Evolutionary conservation across 352 stramenopile species (phyloP).

Genomic region (Globisporangium cystogenes): DNA sequence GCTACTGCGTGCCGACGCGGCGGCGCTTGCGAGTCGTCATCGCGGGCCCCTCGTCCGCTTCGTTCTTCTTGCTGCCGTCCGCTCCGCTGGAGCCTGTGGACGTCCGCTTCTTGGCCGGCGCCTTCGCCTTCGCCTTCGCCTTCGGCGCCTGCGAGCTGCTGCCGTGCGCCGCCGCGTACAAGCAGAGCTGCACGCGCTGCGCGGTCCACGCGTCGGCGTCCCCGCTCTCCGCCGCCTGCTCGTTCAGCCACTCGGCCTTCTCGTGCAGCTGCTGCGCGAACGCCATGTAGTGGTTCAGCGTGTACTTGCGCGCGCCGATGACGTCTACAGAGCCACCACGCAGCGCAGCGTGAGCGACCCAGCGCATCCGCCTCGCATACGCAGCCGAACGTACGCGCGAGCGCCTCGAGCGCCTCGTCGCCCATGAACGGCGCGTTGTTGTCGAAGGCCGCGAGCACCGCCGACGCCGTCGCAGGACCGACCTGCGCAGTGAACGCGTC

Average conservation of each 20-base stretch:
- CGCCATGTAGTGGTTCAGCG: slow-evolving; percentile 60
- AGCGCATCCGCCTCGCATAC: neutral
- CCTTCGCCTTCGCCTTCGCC: slow-evolving; percentile 2
- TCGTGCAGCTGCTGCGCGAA: slow-evolving; percentile 43
- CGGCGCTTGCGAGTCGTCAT: slow-evolving; percentile 11
- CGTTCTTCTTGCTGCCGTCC: slow-evolving; percentile 6
- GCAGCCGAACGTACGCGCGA: slow-evolving; percentile 30
- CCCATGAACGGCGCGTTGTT: slow-evolving; percentile 67
- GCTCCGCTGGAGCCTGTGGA: neutral
- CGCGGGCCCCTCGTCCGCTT: neutral
- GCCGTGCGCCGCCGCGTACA: slow-evolving; percentile 38
- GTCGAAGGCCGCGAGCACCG: slow-evolving; percentile 68
- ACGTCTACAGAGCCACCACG: slow-evolving; percentile 25
- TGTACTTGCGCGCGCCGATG: slow-evolving; percentile 79
- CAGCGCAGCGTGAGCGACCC: neutral
- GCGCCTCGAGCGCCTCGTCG: slow-evolving; percentile 70
- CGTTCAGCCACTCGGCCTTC: slow-evolving; percentile 55
- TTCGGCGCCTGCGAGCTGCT: neutral
- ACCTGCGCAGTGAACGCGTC: too few species aligned
- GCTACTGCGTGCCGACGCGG: neutral
- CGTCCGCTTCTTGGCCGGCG: slow-evolving; percentile 1
- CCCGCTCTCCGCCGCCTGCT: slow-evolving; percentile 17
- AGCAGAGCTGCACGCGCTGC: slow-evolving; percentile 64
- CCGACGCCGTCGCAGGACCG: slow-evolving; percentile 69
- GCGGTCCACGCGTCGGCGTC: slow-evolving; percentile 36